Percentiles rank a stretch among this genome's conserved stretches.
Evolutionary conservation across 495 filamentous ascomycete genomes (phyloP).

Genomic region (Penicillium salamii): DNA sequence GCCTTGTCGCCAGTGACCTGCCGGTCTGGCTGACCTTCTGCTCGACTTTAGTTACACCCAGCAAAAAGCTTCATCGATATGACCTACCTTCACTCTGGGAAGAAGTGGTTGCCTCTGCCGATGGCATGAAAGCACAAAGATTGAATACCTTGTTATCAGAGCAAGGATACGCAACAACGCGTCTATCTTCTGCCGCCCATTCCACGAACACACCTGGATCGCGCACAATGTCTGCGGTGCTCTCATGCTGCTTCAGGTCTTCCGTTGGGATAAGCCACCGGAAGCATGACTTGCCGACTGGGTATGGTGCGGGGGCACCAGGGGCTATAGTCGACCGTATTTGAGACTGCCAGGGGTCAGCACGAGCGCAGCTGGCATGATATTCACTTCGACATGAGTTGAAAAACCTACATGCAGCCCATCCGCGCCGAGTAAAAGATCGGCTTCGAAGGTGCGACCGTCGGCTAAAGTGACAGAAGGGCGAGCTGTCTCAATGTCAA

Average conservation of each 20-base stretch:
- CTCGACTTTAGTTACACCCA: no score
- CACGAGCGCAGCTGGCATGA: background rate
- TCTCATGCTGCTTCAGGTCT: constrained; percentile 10
- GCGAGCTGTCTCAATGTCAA: constrained; percentile 38
- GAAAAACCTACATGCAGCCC: constrained; percentile 38
- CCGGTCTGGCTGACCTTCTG: no score
- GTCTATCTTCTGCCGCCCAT: constrained; percentile 20
- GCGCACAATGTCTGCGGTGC: constrained; percentile 13
- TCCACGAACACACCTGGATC: constrained; percentile 25
- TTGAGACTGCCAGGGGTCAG: constrained; percentile 19
- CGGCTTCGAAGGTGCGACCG: constrained; percentile 48
- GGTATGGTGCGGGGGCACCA: constrained; percentile 11
- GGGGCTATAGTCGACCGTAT: constrained; percentile 21
- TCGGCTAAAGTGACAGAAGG: constrained; percentile 43
- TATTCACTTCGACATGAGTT: background rate
- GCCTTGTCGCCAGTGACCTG: constrained; percentile 39
- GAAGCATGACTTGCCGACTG: constrained; percentile 26
- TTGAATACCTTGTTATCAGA: constrained; percentile 26
- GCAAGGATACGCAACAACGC: constrained; percentile 30
- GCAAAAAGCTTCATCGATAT: no score
- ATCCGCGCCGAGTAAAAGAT: constrained; percentile 60
- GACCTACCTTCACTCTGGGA: no score
- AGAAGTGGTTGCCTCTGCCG: constrained; percentile 12
- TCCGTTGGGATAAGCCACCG: constrained; percentile 24
- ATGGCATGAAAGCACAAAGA: constrained; percentile 27